Conservation (phyloP, 192 early-diverging fungal species). For the Linnemannia exigua region DNA sequence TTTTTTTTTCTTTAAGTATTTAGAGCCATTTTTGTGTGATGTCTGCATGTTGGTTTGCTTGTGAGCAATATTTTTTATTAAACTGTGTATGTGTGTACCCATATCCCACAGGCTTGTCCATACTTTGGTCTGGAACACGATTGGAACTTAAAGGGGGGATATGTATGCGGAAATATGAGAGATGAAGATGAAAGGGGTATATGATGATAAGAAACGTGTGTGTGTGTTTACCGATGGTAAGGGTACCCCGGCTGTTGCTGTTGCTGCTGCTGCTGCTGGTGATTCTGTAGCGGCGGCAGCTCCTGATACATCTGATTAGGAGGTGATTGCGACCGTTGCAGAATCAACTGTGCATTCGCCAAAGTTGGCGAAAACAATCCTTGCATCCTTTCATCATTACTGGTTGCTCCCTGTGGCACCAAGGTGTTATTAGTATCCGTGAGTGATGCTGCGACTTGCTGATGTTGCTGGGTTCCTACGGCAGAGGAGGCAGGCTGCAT, state of each 20-base stretch:
- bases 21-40: too few relatives aligned
- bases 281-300: too few relatives aligned
- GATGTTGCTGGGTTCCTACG: neutral
- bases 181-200: neutral
- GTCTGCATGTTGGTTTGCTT: too few relatives aligned
- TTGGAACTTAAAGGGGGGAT: too few relatives aligned
- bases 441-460: neutral
- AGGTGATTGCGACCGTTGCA: conserved; percentile 26
- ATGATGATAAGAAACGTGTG: neutral
- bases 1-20: neutral
- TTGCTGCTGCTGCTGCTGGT: too few relatives aligned
- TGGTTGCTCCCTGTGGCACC: neutral
- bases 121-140: too few relatives aligned
- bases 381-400: neutral
- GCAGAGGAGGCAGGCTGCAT: neutral
- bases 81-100: too few relatives aligned
- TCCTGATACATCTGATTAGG: neutral
- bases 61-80: too few relatives aligned
- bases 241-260: neutral
- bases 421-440: neutral
- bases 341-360: conserved; percentile 41
- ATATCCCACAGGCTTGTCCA: too few relatives aligned
- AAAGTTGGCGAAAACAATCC: conserved; percentile 34
- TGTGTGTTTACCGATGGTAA: neutral
- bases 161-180: neutral